Evolutionary conservation across 2,329 filamentous ascomycete species (phyloP), one percentile per base, ranked within the genome.

Genomic region (Talaromyces amestolkiae): DNA sequence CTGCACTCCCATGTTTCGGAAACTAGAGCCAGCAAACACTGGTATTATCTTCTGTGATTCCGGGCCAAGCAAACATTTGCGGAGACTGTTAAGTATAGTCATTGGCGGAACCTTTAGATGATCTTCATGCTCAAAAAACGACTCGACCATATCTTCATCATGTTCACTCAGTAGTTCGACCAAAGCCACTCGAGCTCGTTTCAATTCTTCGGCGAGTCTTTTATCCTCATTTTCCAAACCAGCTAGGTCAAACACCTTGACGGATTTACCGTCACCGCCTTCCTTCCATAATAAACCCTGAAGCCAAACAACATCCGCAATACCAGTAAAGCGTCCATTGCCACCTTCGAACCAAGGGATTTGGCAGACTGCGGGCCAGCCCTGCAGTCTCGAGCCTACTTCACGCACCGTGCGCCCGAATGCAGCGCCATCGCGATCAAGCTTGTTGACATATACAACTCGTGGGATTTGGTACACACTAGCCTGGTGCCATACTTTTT

Each of bases 401-500:
- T 98, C 93, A 65, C 90, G 89, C 0, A 98, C 89, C 0, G 94
- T 94, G 62, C 90, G 87, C 31, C 89, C 89, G 80, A 98, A 98
- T 1, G 87, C 84, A 17, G 92, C 91, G 10, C 92, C 92, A 68
- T 92, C 90, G 45, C 92, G 87, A 75, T 96, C 92, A 2, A 95
- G 85, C 76, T 96, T 96, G 79, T 96, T 96, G 71, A 95, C 85
- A 69, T 89, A 94, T 58, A 93, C 83, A 64, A 95, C 86, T 37
- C 92, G 85, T 0, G 95, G 95, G 47, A 98, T 96, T 24, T 84
- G 84, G 75, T 96, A 96, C 54, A 89, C 87, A 61, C 91, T 91
- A 7, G 95, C 93, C 68, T 97, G 95, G 15, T 86, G 85, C 95
- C 95, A 99, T 3, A 99, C 95, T 71, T 96, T 90, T 76, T 99